These are phyloP conservation scores for Vanrija sp. DNA, from an alignment of 1,284 basidiomycete species.

Conservation along the genomic window DNA sequence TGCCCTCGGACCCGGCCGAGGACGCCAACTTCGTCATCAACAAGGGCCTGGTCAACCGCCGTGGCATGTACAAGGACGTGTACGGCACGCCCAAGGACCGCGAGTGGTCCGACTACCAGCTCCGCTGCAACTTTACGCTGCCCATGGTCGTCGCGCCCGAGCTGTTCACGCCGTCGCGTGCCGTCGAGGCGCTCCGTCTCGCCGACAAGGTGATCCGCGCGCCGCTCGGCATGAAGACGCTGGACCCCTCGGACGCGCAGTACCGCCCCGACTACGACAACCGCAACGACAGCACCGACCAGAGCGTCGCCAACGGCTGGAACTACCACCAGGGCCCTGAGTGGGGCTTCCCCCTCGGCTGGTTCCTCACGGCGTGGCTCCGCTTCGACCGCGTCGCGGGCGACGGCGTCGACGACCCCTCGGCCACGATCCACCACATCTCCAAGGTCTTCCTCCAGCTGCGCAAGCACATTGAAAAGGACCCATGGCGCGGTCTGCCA, in stretches of 20 bases:
- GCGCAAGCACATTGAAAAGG: conserved; percentile 67
- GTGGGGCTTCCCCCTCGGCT: conserved; percentile 92
- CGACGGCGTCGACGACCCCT: conserved; percentile 46
- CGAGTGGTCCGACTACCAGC: conserved; percentile 96
- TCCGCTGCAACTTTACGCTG: conserved; percentile 86
- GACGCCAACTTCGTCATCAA: conserved; percentile 72
- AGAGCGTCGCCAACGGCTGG: conserved; percentile 77
- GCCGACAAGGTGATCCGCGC: conserved; percentile 71
- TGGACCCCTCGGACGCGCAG: conserved; percentile 77
- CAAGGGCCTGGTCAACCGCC: conserved; percentile 70
- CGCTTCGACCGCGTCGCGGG: conserved; percentile 65
- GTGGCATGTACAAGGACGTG: conserved; percentile 98
- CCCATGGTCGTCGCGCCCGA: conserved; percentile 98
- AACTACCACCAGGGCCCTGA: conserved; percentile 66
- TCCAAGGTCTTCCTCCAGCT: conserved; percentile 66
- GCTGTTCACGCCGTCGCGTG: conserved; percentile 77
- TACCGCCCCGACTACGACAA: conserved; percentile 90
- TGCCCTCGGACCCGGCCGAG: conserved; percentile 71
- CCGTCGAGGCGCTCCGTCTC: conserved; percentile 68
- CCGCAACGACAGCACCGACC: conserved; percentile 78
- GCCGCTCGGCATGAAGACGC: conserved; percentile 89
- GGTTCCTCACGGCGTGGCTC: conserved; percentile 89
- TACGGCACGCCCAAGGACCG: conserved; percentile 78
- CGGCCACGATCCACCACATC: conserved; percentile 79
- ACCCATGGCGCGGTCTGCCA: conserved; percentile 85